These are phyloP conservation scores for Exophiala bonariae DNA, from an alignment of 2,329 filamentous ascomycete species.

Conservation along the genomic window DNA sequence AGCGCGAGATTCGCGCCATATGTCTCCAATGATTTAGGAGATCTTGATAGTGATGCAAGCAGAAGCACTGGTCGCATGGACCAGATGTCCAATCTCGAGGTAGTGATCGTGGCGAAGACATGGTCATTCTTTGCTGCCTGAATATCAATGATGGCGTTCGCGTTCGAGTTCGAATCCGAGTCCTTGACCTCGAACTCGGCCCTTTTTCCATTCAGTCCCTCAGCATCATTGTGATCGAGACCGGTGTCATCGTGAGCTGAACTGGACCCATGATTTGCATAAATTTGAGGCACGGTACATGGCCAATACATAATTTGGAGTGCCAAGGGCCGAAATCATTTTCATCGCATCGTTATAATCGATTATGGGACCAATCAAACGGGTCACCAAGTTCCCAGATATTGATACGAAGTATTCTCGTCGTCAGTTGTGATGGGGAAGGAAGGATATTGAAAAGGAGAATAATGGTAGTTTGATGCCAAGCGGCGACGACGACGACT, in stretches of 20 bases:
- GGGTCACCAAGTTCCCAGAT: too few species aligned
- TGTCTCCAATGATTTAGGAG: constrained; percentile 71
- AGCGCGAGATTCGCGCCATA: constrained; percentile 86
- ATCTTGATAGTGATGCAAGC: constrained; percentile 81
- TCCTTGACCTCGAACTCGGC: too few species aligned
- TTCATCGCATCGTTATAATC: constrained; percentile 8
- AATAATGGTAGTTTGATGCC: too few species aligned
- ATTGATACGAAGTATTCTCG: too few species aligned
- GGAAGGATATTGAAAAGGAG: too few species aligned
- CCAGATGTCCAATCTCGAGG: constrained; percentile 87
- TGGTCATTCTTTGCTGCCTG: constrained; percentile 77
- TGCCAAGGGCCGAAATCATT: constrained; percentile 19
- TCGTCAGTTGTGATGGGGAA: too few species aligned
- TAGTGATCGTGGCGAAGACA: constrained; percentile 83
- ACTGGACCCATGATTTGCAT: constrained; percentile 48
- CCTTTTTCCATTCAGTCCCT: too few species aligned
- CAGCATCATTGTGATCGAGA: too few species aligned
- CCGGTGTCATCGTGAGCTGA: constrained; percentile 13
- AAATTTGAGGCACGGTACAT: constrained; percentile 50
- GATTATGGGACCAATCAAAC: too few species aligned
- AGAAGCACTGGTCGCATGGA: constrained; percentile 94
- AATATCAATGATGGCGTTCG: constrained; percentile 63
- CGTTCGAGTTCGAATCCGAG: background rate
- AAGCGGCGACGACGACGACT: too few species aligned
- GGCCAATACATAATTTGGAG: constrained; percentile 47